These are phyloP conservation scores for Aspergillus proliferans DNA, from an alignment of 2,329 filamentous ascomycete genomes.

Conservation along the genomic window DNA sequence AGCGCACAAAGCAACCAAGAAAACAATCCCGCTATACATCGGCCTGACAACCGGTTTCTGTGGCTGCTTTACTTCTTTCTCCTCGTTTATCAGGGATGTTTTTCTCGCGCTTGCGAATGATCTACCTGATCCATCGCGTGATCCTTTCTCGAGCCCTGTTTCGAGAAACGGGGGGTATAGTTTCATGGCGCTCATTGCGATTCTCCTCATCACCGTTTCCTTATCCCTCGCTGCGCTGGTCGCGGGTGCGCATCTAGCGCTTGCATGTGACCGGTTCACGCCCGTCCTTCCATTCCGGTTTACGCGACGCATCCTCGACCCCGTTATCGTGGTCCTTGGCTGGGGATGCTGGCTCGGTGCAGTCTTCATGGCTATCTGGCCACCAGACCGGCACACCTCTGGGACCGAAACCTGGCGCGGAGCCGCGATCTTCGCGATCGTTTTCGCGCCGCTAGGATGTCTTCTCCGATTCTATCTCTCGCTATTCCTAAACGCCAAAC, in stretches of 20 bases:
- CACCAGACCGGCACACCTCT: slow-evolving; percentile 49
- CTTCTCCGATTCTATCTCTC: slow-evolving; percentile 68
- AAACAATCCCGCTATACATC: slow-evolving; percentile 81
- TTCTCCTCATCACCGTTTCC: slow-evolving; percentile 65
- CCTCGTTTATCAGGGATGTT: slow-evolving; percentile 71
- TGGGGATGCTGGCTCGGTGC: slow-evolving; percentile 74
- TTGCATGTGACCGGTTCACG: slow-evolving; percentile 51
- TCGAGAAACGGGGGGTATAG: slow-evolving; percentile 68
- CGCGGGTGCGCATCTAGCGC: slow-evolving; percentile 68
- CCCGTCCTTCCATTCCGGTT: slow-evolving; percentile 56
- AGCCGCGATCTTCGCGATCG: slow-evolving; percentile 65
- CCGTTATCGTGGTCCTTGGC: slow-evolving; percentile 56
- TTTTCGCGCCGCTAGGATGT: slow-evolving; percentile 78
- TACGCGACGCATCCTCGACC: slow-evolving; percentile 59
- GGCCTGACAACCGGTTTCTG: slow-evolving; percentile 83
- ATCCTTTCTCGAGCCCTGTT: slow-evolving; percentile 22
- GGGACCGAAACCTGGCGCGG: slow-evolving; percentile 63
- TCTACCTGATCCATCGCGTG: slow-evolving; percentile 49
- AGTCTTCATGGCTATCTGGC: slow-evolving; percentile 63
- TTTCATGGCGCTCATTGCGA: slow-evolving; percentile 71
- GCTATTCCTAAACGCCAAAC: slow-evolving; percentile 60
- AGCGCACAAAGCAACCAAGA: slow-evolving; percentile 58
- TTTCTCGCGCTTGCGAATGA: slow-evolving; percentile 77
- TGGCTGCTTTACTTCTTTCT: slow-evolving; percentile 86
- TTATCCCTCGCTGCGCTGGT: slow-evolving; percentile 65